A percentile compares a stretch with the other conserved stretches of the same genome.
phyloP scores from a whole-genome alignment of 2,329 filamentous ascomycete species.

The Curvularia sp. region DNA sequence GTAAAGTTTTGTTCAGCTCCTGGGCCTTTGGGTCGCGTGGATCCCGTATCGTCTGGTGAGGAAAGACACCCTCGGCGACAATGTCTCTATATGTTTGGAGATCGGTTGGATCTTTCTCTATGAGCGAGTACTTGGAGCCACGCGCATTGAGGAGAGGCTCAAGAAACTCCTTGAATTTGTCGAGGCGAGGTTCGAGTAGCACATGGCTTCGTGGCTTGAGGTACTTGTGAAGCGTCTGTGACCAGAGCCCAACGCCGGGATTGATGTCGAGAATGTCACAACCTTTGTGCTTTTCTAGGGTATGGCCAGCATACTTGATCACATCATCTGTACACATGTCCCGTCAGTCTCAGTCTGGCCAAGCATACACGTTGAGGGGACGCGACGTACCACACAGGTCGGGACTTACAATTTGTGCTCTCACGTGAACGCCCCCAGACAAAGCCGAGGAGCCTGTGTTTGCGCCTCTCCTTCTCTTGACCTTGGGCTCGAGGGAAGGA shows the following conservation, averaged over 20 bases:
- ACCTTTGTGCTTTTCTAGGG: slow-evolving; percentile 72
- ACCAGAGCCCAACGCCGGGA: slow-evolving; percentile 81
- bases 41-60: slow-evolving; percentile 60
- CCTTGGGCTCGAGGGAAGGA: slow-evolving; percentile 12
- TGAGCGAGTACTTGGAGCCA: slow-evolving; percentile 59
- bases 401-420: slow-evolving; percentile 53
- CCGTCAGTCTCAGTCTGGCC: slow-evolving; percentile 18
- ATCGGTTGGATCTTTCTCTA: slow-evolving; percentile 32
- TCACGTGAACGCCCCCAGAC: slow-evolving; percentile 18
- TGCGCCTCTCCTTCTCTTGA: slow-evolving; percentile 7
- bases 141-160: slow-evolving; percentile 51
- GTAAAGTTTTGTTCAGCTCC: slow-evolving; percentile 72
- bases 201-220: slow-evolving; percentile 83
- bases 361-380: slow-evolving; percentile 17
- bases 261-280: slow-evolving; percentile 89
- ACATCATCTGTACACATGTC: slow-evolving; percentile 65
- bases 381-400: slow-evolving; percentile 54
- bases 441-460: neutral
- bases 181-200: slow-evolving; percentile 75
- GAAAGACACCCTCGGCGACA: slow-evolving; percentile 61
- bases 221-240: slow-evolving; percentile 74
- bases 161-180: slow-evolving; percentile 68
- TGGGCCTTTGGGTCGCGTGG: slow-evolving; percentile 53
- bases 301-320: slow-evolving; percentile 71
- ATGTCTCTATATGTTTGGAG: slow-evolving; percentile 58